Base-by-base conservation (phyloP, 495 filamentous ascomycete species). In the Lophium mytilinum region DNA sequence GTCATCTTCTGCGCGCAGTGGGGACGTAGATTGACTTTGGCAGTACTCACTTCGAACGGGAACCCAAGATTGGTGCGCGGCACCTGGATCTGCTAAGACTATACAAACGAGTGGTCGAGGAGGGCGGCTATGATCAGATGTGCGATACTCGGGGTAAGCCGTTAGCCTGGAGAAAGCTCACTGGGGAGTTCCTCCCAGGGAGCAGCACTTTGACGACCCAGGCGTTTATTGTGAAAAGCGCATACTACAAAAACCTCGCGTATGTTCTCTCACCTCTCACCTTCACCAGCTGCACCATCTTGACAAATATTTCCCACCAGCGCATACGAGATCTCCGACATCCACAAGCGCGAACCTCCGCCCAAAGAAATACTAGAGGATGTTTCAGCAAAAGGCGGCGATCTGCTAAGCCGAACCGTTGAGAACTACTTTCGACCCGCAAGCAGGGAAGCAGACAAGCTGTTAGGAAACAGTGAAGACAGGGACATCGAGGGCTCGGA, bases 161-260 rank as follows among this genome's bases (percentile, higher is more conserved):
- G 73, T 76, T 89, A 34, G 84, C 83, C 52, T 93, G 88, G 88
- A 78, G 87, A 49, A 79, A 79, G 58, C 75, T 93, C 39, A 85
- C 83, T 8, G 73, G 79, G 12, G 81, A 85, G 43, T 80, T 91
- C 55, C 78, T 82, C 33, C 68, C 80, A 14, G 79, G 78, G 41
- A 76, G 76, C 24, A 77, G 79, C 53, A 86, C 86, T 56, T 76
- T 83, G 14, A 82, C 87, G 17, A 84, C 87, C 0, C 78, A 85
- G 53, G 87, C 86, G 3, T 92, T 90, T 68, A 76, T 80, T 19
- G 69, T 92, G 47, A 93, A 93, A 72, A 86, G 84, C 21, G 79
- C 83, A 46, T 93, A 90, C 71, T 92, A 91, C 75, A 86, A 86
- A 62, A 84, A 90, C 60, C 79, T 93, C 35, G 84, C 85, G 78